Percentiles rank a stretch among this genome's conserved stretches.
These are phyloP conservation scores for Telopea speciosissima DNA, from an alignment of 177 flowering plant genomes.

Conservation along the genomic window DNA sequence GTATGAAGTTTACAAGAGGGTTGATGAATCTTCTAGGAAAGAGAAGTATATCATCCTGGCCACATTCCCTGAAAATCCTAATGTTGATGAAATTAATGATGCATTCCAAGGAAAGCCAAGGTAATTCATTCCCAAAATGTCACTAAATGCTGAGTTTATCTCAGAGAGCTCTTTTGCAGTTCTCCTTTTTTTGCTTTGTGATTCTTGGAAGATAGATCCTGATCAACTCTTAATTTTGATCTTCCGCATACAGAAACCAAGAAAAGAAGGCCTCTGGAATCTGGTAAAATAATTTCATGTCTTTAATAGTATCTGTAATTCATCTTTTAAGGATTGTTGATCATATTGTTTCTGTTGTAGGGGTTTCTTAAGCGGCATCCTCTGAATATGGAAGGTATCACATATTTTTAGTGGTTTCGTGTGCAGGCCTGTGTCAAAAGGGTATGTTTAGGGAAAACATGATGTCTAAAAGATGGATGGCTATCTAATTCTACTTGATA, in stretches of 20 bases:
- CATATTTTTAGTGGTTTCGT: background rate
- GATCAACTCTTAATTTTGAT: constrained; percentile 1
- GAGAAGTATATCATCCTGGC: constrained; percentile 71
- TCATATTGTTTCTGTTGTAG: constrained; percentile 28
- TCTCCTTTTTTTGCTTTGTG: background rate
- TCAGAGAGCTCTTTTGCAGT: too few species aligned
- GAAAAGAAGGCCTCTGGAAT: constrained; percentile 50
- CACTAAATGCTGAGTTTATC: too few species aligned
- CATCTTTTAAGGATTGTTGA: background rate
- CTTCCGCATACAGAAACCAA: constrained; percentile 38
- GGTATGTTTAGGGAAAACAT: background rate
- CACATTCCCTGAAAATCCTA: constrained; percentile 53
- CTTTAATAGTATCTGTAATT: background rate
- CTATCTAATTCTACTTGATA: background rate
- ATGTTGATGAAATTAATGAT: constrained; percentile 61
- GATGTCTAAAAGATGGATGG: background rate
- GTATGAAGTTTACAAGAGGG: constrained; percentile 77
- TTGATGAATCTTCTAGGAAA: constrained; percentile 55
- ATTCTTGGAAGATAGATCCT: background rate
- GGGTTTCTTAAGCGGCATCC: constrained; percentile 64
- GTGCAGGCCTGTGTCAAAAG: background rate
- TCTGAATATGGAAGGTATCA: constrained; percentile 14
- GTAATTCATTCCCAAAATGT: constrained; percentile 26
- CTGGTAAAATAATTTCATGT: constrained; percentile 39
- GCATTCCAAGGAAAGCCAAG: constrained; percentile 75